These are phyloP conservation scores for Fraxinus paxiana DNA, from an alignment of 305 asterid genomes.

Conservation along the genomic window DNA sequence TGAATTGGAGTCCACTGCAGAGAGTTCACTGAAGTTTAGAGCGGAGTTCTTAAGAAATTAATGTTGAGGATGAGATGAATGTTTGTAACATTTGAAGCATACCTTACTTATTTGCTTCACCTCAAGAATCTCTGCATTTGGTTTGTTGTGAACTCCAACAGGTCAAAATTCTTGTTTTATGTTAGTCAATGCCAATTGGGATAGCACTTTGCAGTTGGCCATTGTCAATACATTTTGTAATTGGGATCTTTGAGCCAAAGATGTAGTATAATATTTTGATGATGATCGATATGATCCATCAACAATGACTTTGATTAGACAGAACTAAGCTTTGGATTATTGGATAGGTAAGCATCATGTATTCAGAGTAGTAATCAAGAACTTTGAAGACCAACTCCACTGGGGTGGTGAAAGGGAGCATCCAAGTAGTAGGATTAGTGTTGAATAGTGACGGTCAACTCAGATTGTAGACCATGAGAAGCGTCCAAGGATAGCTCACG, in stretches of 20 bases:
- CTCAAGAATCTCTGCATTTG: background rate
- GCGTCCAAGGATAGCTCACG: background rate
- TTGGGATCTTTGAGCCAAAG: background rate
- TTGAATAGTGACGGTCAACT: background rate
- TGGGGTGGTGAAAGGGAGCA: background rate
- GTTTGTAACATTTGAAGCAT: background rate
- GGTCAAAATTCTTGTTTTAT: background rate
- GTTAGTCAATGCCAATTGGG: background rate
- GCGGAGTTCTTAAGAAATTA: background rate
- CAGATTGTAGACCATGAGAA: background rate
- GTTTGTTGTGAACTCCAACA: background rate
- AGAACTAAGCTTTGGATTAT: background rate
- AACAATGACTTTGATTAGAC: background rate
- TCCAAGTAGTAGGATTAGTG: background rate
- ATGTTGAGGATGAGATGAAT: background rate
- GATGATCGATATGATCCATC: background rate
- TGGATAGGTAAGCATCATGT: background rate
- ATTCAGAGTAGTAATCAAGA: background rate
- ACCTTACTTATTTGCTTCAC: background rate
- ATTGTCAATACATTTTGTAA: background rate
- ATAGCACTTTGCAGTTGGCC: background rate
- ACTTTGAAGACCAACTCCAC: background rate
- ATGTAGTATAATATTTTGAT: background rate
- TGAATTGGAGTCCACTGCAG: background rate
- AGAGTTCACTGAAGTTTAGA: background rate